Base-by-base conservation (phyloP, 1,139 yeast species). In the Insectozyma bohioensis region DNA sequence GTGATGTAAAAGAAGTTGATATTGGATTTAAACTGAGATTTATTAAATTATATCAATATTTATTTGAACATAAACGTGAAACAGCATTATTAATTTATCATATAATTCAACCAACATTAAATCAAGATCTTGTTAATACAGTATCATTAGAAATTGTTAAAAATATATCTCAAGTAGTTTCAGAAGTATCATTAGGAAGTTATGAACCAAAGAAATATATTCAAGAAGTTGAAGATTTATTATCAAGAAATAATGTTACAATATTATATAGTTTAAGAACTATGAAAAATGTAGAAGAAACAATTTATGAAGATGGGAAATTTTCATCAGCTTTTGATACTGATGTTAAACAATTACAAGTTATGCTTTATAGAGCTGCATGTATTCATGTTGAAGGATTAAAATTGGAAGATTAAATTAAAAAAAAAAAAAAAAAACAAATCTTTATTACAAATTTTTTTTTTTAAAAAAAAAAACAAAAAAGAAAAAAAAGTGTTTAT, bases 21-120 rank as follows among this genome's bases (percentile, higher is more conserved):
- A 50, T 51, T 18, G 60, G 65, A 4, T 65, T 76, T 37, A 78
- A 72, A 35, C 47, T 68, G 9, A 71, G 80, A 33, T 82, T 78
- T 44, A 57, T 85, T 34, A 59, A 67, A 10, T 52, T 84, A 12
- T 60, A 75, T 49, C 59, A 63, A 37, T 58, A 68, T 41, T 49
- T 78, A 35, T 64, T 74, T 31, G 52, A 54, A 20, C 41, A 47
- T 29, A 54, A 58, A 31, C 67, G 65, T 12, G 52, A 53, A 8
- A 41, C 63, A 21, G 69, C 74, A n/a, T 58, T 70, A 42, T 58
- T 59, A 37, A 59, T 75, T n/a, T 77, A 67, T 43, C 70, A 67
- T 37, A 56, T 70, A 14, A 48, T 78, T 6, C 62, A 62, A 34
- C 49, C 54, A 2, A 61, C 66, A 5, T 49, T 78, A 31, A 67